Evolutionary conservation across 2,329 filamentous ascomycete genomes (phyloP).

Genomic region (Diaporthe vexans): DNA sequence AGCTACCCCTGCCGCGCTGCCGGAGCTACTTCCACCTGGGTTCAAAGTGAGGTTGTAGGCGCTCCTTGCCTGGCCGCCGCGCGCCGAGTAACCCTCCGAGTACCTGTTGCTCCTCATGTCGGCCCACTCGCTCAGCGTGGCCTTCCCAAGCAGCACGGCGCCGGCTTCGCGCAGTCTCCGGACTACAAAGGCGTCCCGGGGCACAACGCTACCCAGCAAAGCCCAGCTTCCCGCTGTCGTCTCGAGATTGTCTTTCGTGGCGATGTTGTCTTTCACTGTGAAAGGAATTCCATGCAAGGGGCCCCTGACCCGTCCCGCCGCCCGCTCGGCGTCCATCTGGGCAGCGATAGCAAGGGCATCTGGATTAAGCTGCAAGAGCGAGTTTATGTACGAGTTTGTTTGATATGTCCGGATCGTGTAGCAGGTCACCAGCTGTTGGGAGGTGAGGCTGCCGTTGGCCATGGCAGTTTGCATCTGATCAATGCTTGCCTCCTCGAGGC

Average conservation of each 20-base stretch:
- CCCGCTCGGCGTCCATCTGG: conserved; percentile 72
- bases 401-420: conserved; percentile 73
- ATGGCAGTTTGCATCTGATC: conserved; percentile 75
- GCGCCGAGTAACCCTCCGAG: conserved; percentile 73
- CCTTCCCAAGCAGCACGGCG: conserved; percentile 79
- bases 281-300: conserved; percentile 83
- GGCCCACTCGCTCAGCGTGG: conserved; percentile 81
- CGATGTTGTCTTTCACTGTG: conserved; percentile 81
- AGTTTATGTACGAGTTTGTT: conserved; percentile 74
- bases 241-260: conserved; percentile 77
- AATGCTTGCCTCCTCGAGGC: conserved; percentile 78
- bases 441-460: conserved; percentile 66
- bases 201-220: conserved; percentile 74
- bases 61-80: conserved; percentile 74
- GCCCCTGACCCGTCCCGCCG: conserved; percentile 68
- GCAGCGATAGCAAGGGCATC: conserved; percentile 74
- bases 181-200: conserved; percentile 77
- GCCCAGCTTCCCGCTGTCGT: conserved; percentile 81
- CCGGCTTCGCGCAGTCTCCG: conserved; percentile 73
- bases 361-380: conserved; percentile 77
- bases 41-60: conserved; percentile 78
- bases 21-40: conserved; percentile 78
- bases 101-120: conserved; percentile 78
- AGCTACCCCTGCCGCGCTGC: conserved; percentile 74
- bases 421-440: conserved; percentile 71